Evolutionary conservation across 768 basidiomycete species (phyloP).

Genomic region (Sarcomyxa edulis): DNA sequence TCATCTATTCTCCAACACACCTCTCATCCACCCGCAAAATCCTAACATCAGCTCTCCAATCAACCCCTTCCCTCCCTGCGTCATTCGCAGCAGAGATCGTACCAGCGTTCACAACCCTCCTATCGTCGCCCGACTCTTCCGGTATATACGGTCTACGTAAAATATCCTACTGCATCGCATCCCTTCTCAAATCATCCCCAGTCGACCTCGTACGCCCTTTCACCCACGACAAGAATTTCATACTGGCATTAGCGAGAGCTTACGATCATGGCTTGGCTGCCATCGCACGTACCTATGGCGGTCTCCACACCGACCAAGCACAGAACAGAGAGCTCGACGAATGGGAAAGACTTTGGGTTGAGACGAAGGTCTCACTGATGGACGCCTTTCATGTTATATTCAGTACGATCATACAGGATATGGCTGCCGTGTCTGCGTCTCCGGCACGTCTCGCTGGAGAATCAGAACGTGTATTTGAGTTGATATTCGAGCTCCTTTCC

Average conservation of each 20-base stretch:
- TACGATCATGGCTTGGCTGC: constrained; percentile 56
- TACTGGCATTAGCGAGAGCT: constrained; percentile 49
- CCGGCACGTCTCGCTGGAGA: constrained; percentile 39
- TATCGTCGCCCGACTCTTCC: constrained; percentile 30
- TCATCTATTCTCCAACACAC: constrained; percentile 46
- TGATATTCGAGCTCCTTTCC: constrained; percentile 55
- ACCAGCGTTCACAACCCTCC: constrained; percentile 51
- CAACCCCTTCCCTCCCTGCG: constrained; percentile 24
- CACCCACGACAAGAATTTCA: constrained; percentile 43
- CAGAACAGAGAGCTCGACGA: constrained; percentile 39
- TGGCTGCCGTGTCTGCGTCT: constrained; percentile 34
- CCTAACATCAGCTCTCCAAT: constrained; percentile 32
- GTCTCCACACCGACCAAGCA: constrained; percentile 23
- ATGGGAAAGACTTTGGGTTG: constrained; percentile 69
- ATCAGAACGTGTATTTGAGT: constrained; percentile 50
- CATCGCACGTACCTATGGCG: constrained; percentile 59
- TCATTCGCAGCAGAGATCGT: constrained; percentile 41
- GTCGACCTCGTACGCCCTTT: constrained; percentile 47
- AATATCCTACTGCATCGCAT: constrained; percentile 48
- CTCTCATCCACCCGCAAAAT: constrained; percentile 39
- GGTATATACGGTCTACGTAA: constrained; percentile 67
- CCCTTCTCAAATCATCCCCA: constrained; percentile 49
- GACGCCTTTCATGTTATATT: constrained; percentile 65
- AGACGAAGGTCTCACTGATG: constrained; percentile 67
- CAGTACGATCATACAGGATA: constrained; percentile 39